Evolutionary conservation across 495 filamentous ascomycete genomes (phyloP).

Genomic region (Clohesyomyces aquaticus): DNA sequence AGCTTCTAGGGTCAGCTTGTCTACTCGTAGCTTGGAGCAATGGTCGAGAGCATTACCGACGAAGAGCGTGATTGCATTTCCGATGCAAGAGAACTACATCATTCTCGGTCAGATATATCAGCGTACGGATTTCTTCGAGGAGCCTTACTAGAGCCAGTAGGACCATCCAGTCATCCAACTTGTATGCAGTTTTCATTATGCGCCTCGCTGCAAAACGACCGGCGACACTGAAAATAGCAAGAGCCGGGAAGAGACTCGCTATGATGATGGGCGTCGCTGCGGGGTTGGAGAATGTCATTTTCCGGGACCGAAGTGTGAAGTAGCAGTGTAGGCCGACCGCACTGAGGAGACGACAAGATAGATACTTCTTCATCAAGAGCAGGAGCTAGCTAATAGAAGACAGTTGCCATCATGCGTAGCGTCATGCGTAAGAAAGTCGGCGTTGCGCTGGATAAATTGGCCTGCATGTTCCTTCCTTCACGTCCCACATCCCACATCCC

Average conservation of each 20-base stretch:
- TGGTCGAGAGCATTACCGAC: not conserved
- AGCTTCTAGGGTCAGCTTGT: not conserved
- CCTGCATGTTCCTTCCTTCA: not conserved
- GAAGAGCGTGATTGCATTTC: constrained; percentile 5
- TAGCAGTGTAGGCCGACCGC: not conserved
- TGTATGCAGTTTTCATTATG: constrained; percentile 2
- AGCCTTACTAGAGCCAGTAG: constrained; percentile 1
- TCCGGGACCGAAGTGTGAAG: not conserved
- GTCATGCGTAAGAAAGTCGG: too few relatives aligned
- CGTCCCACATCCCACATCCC: not conserved
- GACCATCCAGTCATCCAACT: constrained; percentile 9
- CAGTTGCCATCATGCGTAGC: too few relatives aligned
- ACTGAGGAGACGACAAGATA: not conserved
- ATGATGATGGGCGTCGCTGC: constrained; percentile 10
- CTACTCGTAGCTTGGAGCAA: not conserved
- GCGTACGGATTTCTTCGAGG: not conserved
- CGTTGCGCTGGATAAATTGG: not conserved
- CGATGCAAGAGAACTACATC: not conserved
- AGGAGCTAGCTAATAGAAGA: not conserved
- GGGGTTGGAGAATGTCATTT: not conserved
- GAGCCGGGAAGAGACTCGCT: constrained; percentile 4
- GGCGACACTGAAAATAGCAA: constrained; percentile 5
- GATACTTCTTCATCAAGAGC: not conserved
- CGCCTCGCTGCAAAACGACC: constrained; percentile 6
- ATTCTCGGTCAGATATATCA: not conserved